These are phyloP conservation scores for Podospora tetraspora DNA, from an alignment of 495 filamentous ascomycete genomes.

Conservation along the genomic window DNA sequence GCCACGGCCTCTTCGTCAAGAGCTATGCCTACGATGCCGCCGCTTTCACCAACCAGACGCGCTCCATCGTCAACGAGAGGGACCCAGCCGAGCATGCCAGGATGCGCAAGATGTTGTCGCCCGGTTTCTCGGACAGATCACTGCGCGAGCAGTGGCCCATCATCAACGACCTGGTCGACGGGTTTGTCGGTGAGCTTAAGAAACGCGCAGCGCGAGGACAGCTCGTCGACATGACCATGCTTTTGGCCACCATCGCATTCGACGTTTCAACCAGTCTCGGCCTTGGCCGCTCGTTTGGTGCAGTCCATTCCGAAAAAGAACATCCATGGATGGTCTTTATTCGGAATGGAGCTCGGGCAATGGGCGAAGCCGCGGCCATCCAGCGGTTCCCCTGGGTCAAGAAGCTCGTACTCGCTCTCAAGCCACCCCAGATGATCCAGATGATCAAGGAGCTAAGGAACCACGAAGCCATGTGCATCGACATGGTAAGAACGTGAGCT, in stretches of 20 bases:
- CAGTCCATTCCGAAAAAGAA: slow-evolving; percentile 36
- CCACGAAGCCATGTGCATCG: slow-evolving; percentile 18
- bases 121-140: slow-evolving; percentile 34
- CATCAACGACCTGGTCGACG: slow-evolving; percentile 33
- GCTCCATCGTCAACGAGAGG: slow-evolving; percentile 25
- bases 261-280: slow-evolving; percentile 47
- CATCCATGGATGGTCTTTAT: slow-evolving; percentile 47
- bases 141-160: slow-evolving; percentile 43
- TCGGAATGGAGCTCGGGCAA: slow-evolving; percentile 32
- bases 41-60: slow-evolving; percentile 23
- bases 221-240: slow-evolving; percentile 14
- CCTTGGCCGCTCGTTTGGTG: slow-evolving; percentile 48
- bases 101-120: slow-evolving; percentile 27
- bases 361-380: slow-evolving; percentile 8
- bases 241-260: slow-evolving; percentile 30
- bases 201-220: slow-evolving; percentile 13
- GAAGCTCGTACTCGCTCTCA: slow-evolving; percentile 7
- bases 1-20: slow-evolving; percentile 30
- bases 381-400: slow-evolving; percentile 5
- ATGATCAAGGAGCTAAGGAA: slow-evolving; percentile 15
- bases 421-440: slow-evolving; percentile 12
- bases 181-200: slow-evolving; percentile 31
- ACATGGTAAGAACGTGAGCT: slow-evolving; percentile 21
- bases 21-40: slow-evolving; percentile 20
- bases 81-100: slow-evolving; percentile 33